These are phyloP conservation scores for Alternaria sp. DNA, from an alignment of 2,329 filamentous ascomycete species.

Conservation along the genomic window DNA sequence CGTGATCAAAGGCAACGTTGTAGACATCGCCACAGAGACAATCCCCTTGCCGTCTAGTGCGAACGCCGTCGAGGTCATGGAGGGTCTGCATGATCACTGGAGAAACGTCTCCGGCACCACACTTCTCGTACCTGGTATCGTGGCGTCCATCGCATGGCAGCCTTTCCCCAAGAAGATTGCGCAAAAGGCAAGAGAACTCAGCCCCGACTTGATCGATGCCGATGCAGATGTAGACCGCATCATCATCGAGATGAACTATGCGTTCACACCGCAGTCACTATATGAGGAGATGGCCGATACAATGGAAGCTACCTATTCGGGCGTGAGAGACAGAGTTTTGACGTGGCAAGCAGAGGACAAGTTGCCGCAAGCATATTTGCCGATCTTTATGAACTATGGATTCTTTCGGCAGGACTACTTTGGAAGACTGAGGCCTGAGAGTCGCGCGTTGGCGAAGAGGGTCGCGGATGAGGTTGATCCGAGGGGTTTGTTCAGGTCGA, in stretches of 20 bases:
- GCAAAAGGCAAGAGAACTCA: constrained; percentile 25
- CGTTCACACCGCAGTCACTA: constrained; percentile 45
- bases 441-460: constrained; percentile 44
- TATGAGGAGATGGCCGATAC: constrained; percentile 53
- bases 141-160: constrained; percentile 48
- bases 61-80: constrained; percentile 38
- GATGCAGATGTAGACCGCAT: constrained; percentile 54
- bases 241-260: constrained; percentile 57
- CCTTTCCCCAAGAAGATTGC: constrained; percentile 44
- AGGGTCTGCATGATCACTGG: constrained; percentile 42
- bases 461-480: constrained; percentile 53
- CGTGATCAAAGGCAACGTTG: constrained; percentile 42
- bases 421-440: constrained; percentile 49
- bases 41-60: constrained; percentile 38
- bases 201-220: constrained; percentile 51
- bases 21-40: constrained; percentile 48
- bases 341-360: constrained; percentile 49
- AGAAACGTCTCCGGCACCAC: constrained; percentile 34
- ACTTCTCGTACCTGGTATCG: constrained; percentile 39
- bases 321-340: constrained; percentile 48
- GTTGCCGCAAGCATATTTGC: constrained; percentile 54
- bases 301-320: constrained; percentile 51
- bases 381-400: constrained; percentile 60
- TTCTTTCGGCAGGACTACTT: constrained; percentile 58
- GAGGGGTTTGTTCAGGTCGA: constrained; percentile 50